Percentiles rank a stretch among this genome's conserved stretches.
These are phyloP conservation scores for Aureobasidium sp. DNA, from an alignment of 2,329 filamentous ascomycete species.

Conservation along the genomic window DNA sequence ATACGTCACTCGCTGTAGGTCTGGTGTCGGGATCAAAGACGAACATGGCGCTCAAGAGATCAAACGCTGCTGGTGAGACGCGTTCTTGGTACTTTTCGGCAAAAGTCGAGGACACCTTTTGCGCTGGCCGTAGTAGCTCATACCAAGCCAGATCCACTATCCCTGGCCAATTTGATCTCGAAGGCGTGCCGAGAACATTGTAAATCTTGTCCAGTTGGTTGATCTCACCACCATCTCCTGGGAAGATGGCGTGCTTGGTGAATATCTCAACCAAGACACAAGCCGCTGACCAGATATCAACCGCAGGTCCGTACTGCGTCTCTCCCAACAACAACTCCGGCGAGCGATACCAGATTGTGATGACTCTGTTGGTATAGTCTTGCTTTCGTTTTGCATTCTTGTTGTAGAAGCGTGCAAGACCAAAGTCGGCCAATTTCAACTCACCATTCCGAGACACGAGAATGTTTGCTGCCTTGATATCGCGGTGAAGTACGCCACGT, in stretches of 20 bases:
- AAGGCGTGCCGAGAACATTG: constrained; percentile 81
- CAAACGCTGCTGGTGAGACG: constrained; percentile 72
- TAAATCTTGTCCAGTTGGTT: constrained; percentile 98
- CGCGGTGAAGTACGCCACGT: constrained; percentile 87
- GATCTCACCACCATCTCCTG: constrained; percentile 91
- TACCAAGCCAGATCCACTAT: constrained; percentile 97
- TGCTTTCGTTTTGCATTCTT: constrained; percentile 68
- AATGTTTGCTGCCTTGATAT: constrained; percentile 98
- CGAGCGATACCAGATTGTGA: constrained; percentile 96
- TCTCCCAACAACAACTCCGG: constrained; percentile 87
- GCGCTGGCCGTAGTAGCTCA: constrained; percentile 74
- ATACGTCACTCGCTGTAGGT: constrained; percentile 74
- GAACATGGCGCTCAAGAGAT: constrained; percentile 78
- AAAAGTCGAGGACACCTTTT: constrained; percentile 67
- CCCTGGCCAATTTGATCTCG: constrained; percentile 74
- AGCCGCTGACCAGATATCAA: constrained; percentile 95
- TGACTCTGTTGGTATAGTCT: constrained; percentile 97
- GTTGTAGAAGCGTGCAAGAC: constrained; percentile 89
- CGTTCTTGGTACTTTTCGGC: constrained; percentile 73
- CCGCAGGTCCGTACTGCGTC: constrained; percentile 80
- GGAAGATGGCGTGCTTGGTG: constrained; percentile 86
- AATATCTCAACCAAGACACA: constrained; percentile 98
- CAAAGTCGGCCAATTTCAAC: constrained; percentile 92
- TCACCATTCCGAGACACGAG: constrained; percentile 83
- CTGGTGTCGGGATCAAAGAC: constrained; percentile 78